These are phyloP conservation scores for Avena eriantha DNA, from an alignment of 176 grass and related monocot species.

Conservation along the genomic window DNA sequence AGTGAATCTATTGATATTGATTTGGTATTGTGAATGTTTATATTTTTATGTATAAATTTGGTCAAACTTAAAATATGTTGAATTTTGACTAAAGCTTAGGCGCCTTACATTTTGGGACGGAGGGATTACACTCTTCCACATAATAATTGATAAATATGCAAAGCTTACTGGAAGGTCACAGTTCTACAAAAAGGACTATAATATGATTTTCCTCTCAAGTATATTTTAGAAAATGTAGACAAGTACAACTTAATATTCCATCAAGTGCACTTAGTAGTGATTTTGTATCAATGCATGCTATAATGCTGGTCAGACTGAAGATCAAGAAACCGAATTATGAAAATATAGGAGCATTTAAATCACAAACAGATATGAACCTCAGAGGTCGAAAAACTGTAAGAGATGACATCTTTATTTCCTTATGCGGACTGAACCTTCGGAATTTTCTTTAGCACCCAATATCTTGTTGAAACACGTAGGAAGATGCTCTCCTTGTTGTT, in stretches of 20 bases:
- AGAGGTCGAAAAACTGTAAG: conserved; percentile 61
- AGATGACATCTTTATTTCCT: conserved; percentile 71
- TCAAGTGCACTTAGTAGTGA: background rate
- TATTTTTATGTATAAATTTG: no score
- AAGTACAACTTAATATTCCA: background rate
- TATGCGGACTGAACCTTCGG: conserved; percentile 72
- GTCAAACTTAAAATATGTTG: no score
- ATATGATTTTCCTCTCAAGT: background rate
- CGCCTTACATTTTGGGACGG: no score
- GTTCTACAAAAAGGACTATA: background rate
- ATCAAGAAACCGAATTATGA: background rate
- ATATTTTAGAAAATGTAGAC: background rate
- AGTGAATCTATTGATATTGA: no score
- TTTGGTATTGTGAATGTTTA: no score
- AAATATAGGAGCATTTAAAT: background rate
- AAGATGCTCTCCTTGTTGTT: conserved; percentile 80
- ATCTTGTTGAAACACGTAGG: conserved; percentile 85
- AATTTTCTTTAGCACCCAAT: conserved; percentile 64
- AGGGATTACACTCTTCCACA: background rate
- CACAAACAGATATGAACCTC: conserved; percentile 47
- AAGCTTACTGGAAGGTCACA: background rate
- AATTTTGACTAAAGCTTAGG: no score
- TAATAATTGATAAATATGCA: background rate
- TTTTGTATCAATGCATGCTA: background rate
- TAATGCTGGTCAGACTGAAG: background rate